Percentiles rank a stretch among this genome's conserved stretches.
Evolutionary conservation across 768 basidiomycete genomes (phyloP).

Genomic region (Lactifluus subvellereus): DNA sequence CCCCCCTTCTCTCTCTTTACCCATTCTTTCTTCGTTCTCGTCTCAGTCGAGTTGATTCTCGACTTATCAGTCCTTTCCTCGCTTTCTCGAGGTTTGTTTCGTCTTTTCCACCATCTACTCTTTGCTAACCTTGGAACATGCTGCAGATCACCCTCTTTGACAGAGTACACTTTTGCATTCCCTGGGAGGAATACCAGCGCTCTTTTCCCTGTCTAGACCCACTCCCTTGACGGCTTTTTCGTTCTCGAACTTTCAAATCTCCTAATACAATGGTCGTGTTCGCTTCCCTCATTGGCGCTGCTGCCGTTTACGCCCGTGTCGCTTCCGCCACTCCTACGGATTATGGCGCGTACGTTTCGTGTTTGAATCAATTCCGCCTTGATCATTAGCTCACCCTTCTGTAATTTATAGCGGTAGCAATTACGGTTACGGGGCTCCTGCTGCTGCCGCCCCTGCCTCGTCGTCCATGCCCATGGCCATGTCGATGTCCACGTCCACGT

Average conservation of each 20-base stretch:
- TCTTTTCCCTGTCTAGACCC: slow-evolving; percentile 37
- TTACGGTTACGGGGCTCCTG: neutral
- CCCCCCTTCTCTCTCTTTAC: slow-evolving; percentile 27
- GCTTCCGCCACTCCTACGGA: slow-evolving; percentile 45
- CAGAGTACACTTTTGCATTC: slow-evolving; percentile 53
- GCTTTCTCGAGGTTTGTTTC: slow-evolving; percentile 30
- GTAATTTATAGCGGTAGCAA: slow-evolving; percentile 19
- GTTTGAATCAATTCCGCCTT: no score
- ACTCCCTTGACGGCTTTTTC: slow-evolving; percentile 40
- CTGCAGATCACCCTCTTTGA: slow-evolving; percentile 66
- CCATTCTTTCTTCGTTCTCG: slow-evolving; percentile 30
- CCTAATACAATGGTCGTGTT: slow-evolving; percentile 55
- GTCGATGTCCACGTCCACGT: neutral
- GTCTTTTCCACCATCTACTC: neutral
- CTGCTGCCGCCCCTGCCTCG: neutral
- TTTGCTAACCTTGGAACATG: slow-evolving; percentile 1
- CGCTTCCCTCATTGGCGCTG: slow-evolving; percentile 48
- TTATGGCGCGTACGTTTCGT: neutral
- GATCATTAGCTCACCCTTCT: neutral
- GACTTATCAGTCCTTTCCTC: slow-evolving; percentile 49
- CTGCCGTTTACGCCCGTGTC: slow-evolving; percentile 47
- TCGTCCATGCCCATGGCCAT: neutral
- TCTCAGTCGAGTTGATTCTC: slow-evolving; percentile 63
- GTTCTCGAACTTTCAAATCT: slow-evolving; percentile 29
- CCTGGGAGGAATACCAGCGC: slow-evolving; percentile 54